Base-by-base conservation (phyloP, 1,284 basidiomycete species). In the Boletellus deceptivus region DNA sequence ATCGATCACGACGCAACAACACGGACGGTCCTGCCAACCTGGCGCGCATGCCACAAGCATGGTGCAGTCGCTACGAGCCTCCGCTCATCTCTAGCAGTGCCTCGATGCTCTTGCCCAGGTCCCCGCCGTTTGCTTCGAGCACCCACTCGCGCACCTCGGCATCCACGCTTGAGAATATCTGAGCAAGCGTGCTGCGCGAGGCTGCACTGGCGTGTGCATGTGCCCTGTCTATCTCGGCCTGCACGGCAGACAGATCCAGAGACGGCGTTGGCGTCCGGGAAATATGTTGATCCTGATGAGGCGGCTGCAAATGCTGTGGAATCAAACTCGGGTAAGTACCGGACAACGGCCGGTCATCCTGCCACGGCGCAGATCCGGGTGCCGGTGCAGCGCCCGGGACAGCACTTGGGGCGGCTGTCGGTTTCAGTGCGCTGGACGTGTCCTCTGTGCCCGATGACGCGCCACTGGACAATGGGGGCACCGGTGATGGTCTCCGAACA, bases 71-170 rank as follows among this genome's bases (percentile, higher is more conserved):
- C 27, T 20, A 42, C 24, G 63, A 59, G 8, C 76, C 79, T 52
- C 77, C 79, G 56, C 78, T 82, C 79, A 91, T 89, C 72, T 93
- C 91, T 61, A 93, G 71, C 50, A 93, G 65, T 48, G 77, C 80
- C 68, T 96, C 93, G 60, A 96, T 94, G 63, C 91, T 93, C 75
- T 82, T 81, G 48, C 91, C 93, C 52, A 96, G 65, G 71, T 97
- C 92, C 24, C 89, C 89, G n/a, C 81, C 82, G 59, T 92, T 92
- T 36, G 88, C 88, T 63, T 95, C 88, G 50, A 97, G 71, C 33
- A 97, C 91, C 77, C 82, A 86, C 57, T 93, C 89, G 43, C 92
- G 77, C 33, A 96, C 80, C 68, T 94, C 93, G 46, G 70, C 67
- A 62, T 95, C 93, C 57, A 89, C 75, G 6, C 69, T 70, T 1